Conservation (phyloP, 2,329 filamentous ascomycete species). For the Cryphonectria nitschkei region DNA sequence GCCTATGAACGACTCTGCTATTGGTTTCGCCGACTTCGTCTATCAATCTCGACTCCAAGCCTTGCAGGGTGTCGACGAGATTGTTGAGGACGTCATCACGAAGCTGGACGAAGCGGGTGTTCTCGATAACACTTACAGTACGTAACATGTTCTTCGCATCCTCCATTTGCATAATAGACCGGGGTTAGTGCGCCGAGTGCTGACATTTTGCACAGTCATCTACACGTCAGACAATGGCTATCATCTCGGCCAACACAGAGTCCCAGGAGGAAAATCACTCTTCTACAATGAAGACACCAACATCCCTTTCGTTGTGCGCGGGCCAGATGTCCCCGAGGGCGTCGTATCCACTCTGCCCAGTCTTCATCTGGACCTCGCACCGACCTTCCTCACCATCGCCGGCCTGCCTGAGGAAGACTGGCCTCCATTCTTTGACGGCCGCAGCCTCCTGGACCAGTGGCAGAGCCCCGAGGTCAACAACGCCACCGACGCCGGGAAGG, state of each 20-base stretch:
- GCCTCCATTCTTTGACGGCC: slow-evolving; percentile 38
- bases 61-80: slow-evolving; percentile 39
- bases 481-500: slow-evolving; percentile 19
- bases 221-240: slow-evolving; percentile 32
- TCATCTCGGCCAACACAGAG: slow-evolving; percentile 20
- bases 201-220: slow-evolving; percentile 27
- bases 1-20: slow-evolving; percentile 29
- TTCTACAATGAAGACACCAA: slow-evolving; percentile 39
- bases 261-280: slow-evolving; percentile 34
- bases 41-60: slow-evolving; percentile 33
- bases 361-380: slow-evolving; percentile 36
- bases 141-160: not conserved
- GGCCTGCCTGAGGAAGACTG: slow-evolving; percentile 31
- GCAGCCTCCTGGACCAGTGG: slow-evolving; percentile 38
- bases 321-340: slow-evolving; percentile 34
- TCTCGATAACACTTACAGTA: slow-evolving; percentile 36
- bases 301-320: slow-evolving; percentile 37
- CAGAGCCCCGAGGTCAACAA: slow-evolving; percentile 28
- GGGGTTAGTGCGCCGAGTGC: not conserved
- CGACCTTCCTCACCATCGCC: slow-evolving; percentile 38
- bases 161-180: not conserved
- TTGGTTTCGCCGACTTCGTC: slow-evolving; percentile 31
- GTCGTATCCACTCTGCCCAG: slow-evolving; percentile 32
- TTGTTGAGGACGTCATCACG: slow-evolving; percentile 38
- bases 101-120: slow-evolving; percentile 34